These are phyloP conservation scores for Ilyonectria mors-panacis DNA, from an alignment of 2,329 filamentous ascomycete genomes.

Conservation along the genomic window DNA sequence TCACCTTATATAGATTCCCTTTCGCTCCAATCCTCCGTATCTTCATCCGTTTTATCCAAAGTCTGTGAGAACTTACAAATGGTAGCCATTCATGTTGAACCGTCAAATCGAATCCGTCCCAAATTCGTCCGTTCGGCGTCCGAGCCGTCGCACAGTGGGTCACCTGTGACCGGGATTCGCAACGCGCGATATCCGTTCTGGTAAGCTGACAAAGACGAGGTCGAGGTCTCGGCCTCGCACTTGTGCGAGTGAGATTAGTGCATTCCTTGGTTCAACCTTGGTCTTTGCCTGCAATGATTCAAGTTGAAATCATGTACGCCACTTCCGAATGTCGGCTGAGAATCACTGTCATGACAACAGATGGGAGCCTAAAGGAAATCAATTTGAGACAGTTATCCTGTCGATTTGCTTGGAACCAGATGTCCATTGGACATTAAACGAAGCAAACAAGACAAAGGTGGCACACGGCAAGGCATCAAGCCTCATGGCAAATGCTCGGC, in stretches of 20 bases:
- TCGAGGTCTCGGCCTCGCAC: background rate
- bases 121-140: slow-evolving; percentile 17
- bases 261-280: slow-evolving; percentile 4
- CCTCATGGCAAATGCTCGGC: slow-evolving; percentile 44
- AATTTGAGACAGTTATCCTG: background rate
- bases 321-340: background rate
- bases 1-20: slow-evolving; percentile 8
- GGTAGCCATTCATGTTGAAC: background rate
- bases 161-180: background rate
- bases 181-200: background rate
- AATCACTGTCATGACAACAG: background rate
- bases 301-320: background rate
- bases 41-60: background rate
- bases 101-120: background rate
- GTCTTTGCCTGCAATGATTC: background rate
- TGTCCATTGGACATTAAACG: slow-evolving; percentile 6
- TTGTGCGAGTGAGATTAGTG: background rate
- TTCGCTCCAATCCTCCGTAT: background rate
- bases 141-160: background rate
- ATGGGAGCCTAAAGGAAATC: background rate
- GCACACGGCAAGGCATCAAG: background rate
- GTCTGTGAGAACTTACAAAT: background rate
- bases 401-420: background rate
- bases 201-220: background rate
- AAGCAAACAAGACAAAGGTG: slow-evolving; percentile 2